Evolutionary conservation across 1,284 basidiomycete species (phyloP).

Genomic region (Apiotrichum gamsii): DNA sequence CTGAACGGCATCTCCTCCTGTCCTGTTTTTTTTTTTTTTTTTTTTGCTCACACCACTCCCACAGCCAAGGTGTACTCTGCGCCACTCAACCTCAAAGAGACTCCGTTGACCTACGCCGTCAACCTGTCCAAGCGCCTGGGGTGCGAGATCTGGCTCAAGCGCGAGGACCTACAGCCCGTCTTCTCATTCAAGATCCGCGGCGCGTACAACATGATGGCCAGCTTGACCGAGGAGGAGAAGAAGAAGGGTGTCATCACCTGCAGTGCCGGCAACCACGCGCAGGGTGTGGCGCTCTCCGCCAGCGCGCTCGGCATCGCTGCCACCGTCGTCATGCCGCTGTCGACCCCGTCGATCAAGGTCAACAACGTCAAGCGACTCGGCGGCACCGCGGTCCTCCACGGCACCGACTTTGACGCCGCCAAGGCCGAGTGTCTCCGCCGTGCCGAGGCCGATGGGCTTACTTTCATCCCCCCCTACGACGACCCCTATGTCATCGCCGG

Average conservation of each 20-base stretch:
- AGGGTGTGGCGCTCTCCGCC: constrained; percentile 94
- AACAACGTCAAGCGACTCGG: constrained; percentile 87
- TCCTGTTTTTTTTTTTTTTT: too few relatives aligned
- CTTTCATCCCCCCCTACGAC: constrained; percentile 95
- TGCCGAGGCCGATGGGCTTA: constrained; percentile 66
- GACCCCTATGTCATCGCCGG: constrained; percentile 96
- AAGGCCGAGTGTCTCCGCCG: constrained; percentile 90
- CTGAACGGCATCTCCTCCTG: neutral
- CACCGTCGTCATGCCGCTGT: constrained; percentile 96
- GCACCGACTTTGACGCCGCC: constrained; percentile 91
- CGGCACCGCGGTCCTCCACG: constrained; percentile 88
- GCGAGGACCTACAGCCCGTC: constrained; percentile 96
- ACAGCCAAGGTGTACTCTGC: constrained; percentile 78
- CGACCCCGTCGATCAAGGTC: constrained; percentile 94
- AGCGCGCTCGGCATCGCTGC: constrained; percentile 80
- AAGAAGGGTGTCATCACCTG: constrained; percentile 98
- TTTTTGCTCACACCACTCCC: too few relatives aligned
- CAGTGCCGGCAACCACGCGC: constrained; percentile 97
- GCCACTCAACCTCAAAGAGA: constrained; percentile 70
- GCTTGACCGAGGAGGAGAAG: constrained; percentile 76
- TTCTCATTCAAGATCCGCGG: constrained; percentile 99
- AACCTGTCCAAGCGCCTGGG: constrained; percentile 83
- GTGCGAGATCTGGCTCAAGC: constrained; percentile 87
- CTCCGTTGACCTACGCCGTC: constrained; percentile 78
- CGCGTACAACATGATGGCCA: constrained; percentile 98